phyloP scores from a whole-genome alignment of 345 rosid species.

The Geranium rotundifolium region DNA sequence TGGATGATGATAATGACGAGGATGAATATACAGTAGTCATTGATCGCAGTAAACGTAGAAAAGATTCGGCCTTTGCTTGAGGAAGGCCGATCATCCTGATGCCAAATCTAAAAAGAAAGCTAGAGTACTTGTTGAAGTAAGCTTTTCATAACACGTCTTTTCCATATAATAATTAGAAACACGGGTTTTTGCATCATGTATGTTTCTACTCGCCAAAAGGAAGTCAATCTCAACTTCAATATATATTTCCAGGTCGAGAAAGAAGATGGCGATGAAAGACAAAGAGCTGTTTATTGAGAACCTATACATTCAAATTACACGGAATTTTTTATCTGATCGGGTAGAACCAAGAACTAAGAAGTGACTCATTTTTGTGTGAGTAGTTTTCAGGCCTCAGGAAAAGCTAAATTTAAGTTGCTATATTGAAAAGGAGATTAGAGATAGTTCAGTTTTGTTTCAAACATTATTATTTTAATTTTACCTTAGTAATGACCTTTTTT shows the following conservation, averaged over 20 bases:
- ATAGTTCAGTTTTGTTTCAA: background rate
- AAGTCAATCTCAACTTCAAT: background rate
- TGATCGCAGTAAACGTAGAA: constrained; percentile 34
- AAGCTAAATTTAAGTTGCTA: too few relatives aligned
- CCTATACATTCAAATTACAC: background rate
- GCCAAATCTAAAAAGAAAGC: constrained; percentile 56
- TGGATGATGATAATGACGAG: constrained; percentile 23
- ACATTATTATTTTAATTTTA: too few relatives aligned
- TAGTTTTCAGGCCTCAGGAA: too few relatives aligned
- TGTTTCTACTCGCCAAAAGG: background rate
- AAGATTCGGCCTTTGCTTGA: constrained; percentile 19
- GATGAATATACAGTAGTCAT: constrained; percentile 26
- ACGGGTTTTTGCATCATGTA: background rate
- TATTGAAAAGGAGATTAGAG: background rate
- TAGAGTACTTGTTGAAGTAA: constrained; percentile 75
- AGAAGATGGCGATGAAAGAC: constrained; percentile 43
- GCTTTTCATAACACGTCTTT: constrained; percentile 5
- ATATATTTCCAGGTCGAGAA: constrained; percentile 40
- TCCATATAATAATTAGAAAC: background rate
- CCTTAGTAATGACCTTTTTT: too few relatives aligned
- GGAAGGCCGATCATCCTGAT: constrained; percentile 28
- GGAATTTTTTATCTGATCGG: background rate
- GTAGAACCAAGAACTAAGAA: background rate
- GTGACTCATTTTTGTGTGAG: background rate
- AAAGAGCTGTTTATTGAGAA: constrained; percentile 21